Percentiles rank a stretch among this genome's conserved stretches.
These are phyloP conservation scores for Glaciozyma antarctica DNA, from an alignment of 768 basidiomycete species.

Conservation along the genomic window DNA sequence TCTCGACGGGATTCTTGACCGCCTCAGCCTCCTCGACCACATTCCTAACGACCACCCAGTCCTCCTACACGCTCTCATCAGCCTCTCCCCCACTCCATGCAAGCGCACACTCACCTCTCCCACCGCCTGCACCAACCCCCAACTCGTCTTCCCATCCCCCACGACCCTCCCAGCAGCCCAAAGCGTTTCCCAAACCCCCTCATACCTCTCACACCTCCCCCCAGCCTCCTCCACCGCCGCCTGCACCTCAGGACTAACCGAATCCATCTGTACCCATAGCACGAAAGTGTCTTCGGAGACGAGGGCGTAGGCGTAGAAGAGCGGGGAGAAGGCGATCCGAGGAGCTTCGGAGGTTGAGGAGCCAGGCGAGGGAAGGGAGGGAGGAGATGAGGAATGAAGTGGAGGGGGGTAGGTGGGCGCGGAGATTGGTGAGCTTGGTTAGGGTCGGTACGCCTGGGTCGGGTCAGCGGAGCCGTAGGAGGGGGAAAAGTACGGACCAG, in stretches of 20 bases:
- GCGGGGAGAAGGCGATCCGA: conserved; percentile 87
- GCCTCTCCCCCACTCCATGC: background rate
- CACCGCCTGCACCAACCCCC: conserved; percentile 35
- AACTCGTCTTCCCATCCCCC: conserved; percentile 33
- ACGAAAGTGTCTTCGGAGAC: conserved; percentile 60
- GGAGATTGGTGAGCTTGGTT: conserved; percentile 60
- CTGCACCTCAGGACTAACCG: conserved; percentile 50
- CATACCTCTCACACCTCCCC: conserved; percentile 58
- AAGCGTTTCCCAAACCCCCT: conserved; percentile 68
- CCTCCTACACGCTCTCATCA: conserved; percentile 7
- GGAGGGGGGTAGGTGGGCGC: conserved; percentile 59
- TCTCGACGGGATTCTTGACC: conserved; percentile 62
- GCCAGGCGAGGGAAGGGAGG: conserved; percentile 56
- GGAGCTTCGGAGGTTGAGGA: conserved; percentile 76
- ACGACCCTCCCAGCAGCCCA: conserved; percentile 27
- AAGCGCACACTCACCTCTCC: conserved; percentile 32
- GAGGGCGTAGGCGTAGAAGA: conserved; percentile 80
- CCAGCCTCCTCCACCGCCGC: conserved; percentile 52
- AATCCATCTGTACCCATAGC: conserved; percentile 54
- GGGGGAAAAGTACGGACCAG: conserved; percentile 6
- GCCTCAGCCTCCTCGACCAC: conserved; percentile 68
- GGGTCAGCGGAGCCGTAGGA: background rate
- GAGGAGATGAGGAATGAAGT: conserved; percentile 55
- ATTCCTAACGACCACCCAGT: conserved; percentile 41
- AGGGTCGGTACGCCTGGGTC: conserved; percentile 46